Conservation (phyloP, 2,329 filamentous ascomycete species). For the Cercospora canescens region DNA sequence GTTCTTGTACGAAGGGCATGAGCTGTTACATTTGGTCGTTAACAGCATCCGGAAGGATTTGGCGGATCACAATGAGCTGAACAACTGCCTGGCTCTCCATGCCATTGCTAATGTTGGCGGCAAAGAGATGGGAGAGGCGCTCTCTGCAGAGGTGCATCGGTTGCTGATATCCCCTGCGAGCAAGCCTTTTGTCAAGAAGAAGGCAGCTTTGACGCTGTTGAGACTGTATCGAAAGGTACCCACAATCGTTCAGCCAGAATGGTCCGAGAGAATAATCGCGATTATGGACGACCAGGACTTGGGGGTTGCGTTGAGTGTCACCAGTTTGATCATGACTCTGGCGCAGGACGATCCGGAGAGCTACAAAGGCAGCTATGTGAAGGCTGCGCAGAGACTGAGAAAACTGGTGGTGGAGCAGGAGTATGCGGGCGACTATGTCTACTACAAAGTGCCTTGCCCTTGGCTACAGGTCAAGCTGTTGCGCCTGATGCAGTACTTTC, state of each 20-base stretch:
- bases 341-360: constrained; percentile 92
- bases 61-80: constrained; percentile 91
- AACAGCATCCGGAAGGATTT: constrained; percentile 98
- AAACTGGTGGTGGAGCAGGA: constrained; percentile 89
- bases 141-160: constrained; percentile 88
- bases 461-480: constrained; percentile 97
- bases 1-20: constrained; percentile 95
- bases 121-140: constrained; percentile 93
- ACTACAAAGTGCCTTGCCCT: constrained; percentile 99
- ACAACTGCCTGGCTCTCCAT: constrained; percentile 94
- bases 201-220: constrained; percentile 89
- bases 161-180: constrained; percentile 91
- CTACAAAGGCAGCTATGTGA: constrained; percentile 92
- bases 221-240: constrained; percentile 93
- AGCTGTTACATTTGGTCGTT: constrained; percentile 91
- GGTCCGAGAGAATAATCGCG: constrained; percentile 97
- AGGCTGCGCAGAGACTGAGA: constrained; percentile 86
- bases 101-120: constrained; percentile 97
- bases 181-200: constrained; percentile 99
- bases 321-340: constrained; percentile 90
- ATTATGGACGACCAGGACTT: constrained; percentile 96
- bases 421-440: constrained; percentile 86
- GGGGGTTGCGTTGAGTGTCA: constrained; percentile 91
- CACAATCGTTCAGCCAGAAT: constrained; percentile 90
- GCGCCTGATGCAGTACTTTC: constrained; percentile 90